These are phyloP conservation scores for Sporothrix schenckii DNA, from an alignment of 2,329 filamentous ascomycete genomes.

Conservation along the genomic window DNA sequence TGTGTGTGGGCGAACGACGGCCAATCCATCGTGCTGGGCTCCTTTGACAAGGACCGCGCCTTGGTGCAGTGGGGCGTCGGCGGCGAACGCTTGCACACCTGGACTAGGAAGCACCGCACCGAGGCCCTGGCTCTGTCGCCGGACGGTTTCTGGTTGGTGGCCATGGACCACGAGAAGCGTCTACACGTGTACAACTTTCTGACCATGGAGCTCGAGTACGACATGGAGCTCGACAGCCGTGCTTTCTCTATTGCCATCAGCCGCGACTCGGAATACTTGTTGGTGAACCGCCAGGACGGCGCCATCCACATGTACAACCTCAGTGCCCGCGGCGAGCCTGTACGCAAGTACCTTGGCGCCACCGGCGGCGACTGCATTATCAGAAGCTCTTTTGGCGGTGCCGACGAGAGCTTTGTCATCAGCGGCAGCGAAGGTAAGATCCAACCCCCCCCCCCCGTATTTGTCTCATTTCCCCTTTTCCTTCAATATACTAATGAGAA, in stretches of 20 bases:
- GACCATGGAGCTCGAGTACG: constrained; percentile 74
- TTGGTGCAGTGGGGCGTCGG: constrained; percentile 71
- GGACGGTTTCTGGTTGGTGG: constrained; percentile 78
- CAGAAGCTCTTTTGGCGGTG: constrained; percentile 81
- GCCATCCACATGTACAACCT: constrained; percentile 80
- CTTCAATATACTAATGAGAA: constrained; percentile 24
- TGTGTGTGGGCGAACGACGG: constrained; percentile 88
- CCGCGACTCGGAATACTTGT: constrained; percentile 74
- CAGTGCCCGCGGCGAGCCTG: constrained; percentile 63
- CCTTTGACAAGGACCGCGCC: constrained; percentile 67
- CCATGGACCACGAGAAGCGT: constrained; percentile 69
- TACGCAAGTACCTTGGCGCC: constrained; percentile 76
- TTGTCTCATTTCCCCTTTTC: not conserved
- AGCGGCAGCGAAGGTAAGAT: constrained; percentile 83
- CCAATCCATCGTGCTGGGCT: constrained; percentile 75
- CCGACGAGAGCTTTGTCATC: constrained; percentile 86
- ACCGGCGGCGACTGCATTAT: constrained; percentile 78
- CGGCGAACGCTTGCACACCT: constrained; percentile 65
- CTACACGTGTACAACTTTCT: constrained; percentile 81
- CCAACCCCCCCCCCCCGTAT: no score
- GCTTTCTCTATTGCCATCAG: constrained; percentile 82
- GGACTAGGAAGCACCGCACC: constrained; percentile 72
- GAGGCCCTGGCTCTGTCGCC: constrained; percentile 83
- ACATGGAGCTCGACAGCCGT: constrained; percentile 68
- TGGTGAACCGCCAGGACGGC: constrained; percentile 79